phyloP scores from a whole-genome alignment of 2,329 filamentous ascomycete species.

The Polytolypa hystricis region DNA sequence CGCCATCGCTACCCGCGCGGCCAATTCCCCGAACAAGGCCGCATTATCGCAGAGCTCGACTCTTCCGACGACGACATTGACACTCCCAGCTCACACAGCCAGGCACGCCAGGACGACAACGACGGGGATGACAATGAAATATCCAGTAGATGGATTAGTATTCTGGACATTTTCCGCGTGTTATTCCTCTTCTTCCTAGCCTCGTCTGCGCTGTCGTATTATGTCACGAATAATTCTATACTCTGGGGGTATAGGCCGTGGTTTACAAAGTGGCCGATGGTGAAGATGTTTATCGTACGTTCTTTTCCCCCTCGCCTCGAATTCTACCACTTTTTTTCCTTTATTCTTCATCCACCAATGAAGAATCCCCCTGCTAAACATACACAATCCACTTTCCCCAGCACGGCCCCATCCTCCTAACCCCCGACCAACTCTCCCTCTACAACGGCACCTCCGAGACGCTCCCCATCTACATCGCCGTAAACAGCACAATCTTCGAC shows the following conservation, averaged over 20 bases:
- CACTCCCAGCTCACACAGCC: no score
- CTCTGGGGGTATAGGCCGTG: constrained; percentile 58
- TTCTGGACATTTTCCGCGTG: constrained; percentile 12
- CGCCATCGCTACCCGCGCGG: no score
- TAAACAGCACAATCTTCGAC: constrained; percentile 60
- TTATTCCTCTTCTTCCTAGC: constrained; percentile 8
- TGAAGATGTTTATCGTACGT: constrained; percentile 53
- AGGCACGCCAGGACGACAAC: not conserved
- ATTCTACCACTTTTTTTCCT: constrained; percentile 6
- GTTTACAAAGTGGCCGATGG: constrained; percentile 47
- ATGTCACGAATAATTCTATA: constrained; percentile 59
- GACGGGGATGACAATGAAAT: not conserved
- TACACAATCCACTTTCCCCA: constrained; percentile 14
- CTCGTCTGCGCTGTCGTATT: constrained; percentile 54
- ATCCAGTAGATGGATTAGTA: constrained; percentile 3
- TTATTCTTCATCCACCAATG: not conserved
- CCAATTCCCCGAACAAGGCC: no score
- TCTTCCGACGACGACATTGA: no score
- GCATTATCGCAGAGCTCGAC: no score
- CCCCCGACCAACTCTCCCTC: constrained; percentile 57
- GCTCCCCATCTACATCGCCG: constrained; percentile 77
- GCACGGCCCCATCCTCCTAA: constrained; percentile 56
- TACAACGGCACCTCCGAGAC: constrained; percentile 68
- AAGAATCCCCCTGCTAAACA: not conserved
- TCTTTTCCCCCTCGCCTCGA: constrained; percentile 4